phyloP scores from a whole-genome alignment of 345 rosid genomes.

The Linum trigynum region DNA sequence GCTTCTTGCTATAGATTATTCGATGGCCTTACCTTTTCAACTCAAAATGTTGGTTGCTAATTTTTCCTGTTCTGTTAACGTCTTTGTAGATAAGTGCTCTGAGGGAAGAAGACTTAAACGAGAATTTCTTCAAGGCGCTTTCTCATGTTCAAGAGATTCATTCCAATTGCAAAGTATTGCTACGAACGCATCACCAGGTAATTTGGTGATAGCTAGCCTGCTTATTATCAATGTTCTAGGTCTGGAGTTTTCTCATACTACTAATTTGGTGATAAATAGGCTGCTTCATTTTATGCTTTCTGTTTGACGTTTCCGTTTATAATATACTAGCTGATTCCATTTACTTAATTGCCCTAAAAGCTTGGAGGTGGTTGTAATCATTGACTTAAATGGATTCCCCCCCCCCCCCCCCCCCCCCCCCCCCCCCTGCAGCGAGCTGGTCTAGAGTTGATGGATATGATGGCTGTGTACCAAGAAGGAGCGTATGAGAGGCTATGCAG shows the following conservation, averaged over 20 bases:
- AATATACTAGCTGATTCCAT: background rate
- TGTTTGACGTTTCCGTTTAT: background rate
- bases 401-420: constrained; percentile 15
- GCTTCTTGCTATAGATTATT: background rate
- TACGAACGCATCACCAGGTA: constrained; percentile 97
- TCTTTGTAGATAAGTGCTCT: constrained; percentile 63
- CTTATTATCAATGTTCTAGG: background rate
- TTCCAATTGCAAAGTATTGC: constrained; percentile 82
- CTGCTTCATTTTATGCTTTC: background rate
- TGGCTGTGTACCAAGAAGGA: constrained; percentile 98
- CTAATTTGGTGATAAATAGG: background rate
- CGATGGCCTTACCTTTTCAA: background rate
- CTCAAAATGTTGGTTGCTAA: background rate
- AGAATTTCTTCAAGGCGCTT: constrained; percentile 84
- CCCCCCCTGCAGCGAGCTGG: constrained; percentile 76
- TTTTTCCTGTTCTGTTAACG: background rate
- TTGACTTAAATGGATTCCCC: constrained; percentile 15
- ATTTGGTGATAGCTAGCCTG: background rate
- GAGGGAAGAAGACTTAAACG: constrained; percentile 78
- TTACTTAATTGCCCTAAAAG: background rate
- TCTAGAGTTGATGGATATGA: constrained; percentile 97
- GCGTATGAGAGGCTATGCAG: constrained; percentile 98
- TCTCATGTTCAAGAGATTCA: constrained; percentile 94
- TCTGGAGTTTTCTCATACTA: background rate
- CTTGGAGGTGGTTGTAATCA: background rate